A percentile compares a stretch with the other conserved stretches of the same genome.
These are phyloP conservation scores for Ceratocystis cubensis DNA, from an alignment of 2,329 filamentous ascomycete species.

Conservation along the genomic window DNA sequence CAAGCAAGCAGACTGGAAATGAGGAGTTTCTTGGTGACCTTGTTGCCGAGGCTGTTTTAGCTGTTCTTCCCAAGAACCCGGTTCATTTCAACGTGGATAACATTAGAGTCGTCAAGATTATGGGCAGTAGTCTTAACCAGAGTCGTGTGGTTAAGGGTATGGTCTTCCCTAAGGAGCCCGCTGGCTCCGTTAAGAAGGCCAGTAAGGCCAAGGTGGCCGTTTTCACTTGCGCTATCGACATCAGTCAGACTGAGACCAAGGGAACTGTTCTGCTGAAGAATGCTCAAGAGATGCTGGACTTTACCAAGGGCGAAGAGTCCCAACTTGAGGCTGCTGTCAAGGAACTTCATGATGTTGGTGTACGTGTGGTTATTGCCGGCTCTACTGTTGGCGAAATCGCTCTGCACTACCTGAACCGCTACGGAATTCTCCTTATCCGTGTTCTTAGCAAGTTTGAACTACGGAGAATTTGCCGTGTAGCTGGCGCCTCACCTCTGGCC, in stretches of 20 bases:
- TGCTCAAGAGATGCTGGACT: conserved; percentile 96
- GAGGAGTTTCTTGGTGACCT: conserved; percentile 79
- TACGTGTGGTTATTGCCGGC: conserved; percentile 84
- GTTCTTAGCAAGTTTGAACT: conserved; percentile 97
- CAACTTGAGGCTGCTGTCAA: conserved; percentile 88
- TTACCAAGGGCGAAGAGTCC: conserved; percentile 89
- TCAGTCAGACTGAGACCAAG: conserved; percentile 95
- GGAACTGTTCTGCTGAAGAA: conserved; percentile 94
- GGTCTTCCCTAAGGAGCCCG: conserved; percentile 95
- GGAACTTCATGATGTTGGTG: conserved; percentile 84
- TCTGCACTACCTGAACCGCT: conserved; percentile 95
- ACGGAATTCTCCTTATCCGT: conserved; percentile 90
- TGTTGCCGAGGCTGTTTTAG: conserved; percentile 72
- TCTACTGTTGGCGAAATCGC: conserved; percentile 92
- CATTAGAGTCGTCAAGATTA: conserved; percentile 97
- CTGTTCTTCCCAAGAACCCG: conserved; percentile 90
- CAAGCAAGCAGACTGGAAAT: conserved; percentile 89
- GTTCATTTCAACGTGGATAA: conserved; percentile 98
- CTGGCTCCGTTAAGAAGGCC: conserved; percentile 82
- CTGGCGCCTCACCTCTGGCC: conserved; percentile 91
- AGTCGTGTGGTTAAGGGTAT: conserved; percentile 93
- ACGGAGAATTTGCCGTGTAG: conserved; percentile 84
- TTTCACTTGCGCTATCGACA: conserved; percentile 92
- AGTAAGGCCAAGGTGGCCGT: conserved; percentile 90
- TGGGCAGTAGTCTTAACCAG: conserved; percentile 91